Evolutionary conservation across 805 yeast species (phyloP), one percentile per base, ranked within the genome.

Genomic region (Myxozyma nipponensis): DNA sequence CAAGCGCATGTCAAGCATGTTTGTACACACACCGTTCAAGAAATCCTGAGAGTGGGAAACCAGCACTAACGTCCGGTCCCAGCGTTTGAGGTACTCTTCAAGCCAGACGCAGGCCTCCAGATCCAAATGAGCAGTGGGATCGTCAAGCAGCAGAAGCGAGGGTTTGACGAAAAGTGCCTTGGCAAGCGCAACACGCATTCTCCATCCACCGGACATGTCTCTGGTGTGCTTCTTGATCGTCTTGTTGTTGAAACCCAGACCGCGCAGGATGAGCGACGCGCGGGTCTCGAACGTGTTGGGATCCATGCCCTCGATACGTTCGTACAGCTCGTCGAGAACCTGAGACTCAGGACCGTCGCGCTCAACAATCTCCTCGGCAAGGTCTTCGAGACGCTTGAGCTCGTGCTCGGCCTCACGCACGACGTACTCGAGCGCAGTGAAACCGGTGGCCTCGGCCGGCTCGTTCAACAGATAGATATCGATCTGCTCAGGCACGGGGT

Each of bases 191-290:
- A 93, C 98, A 76, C 98, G 88, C 98, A 93, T 93, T 77, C 89
- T 89, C 98, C 98, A 93, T 70, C 98, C 98, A 81, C 98, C 98
- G 67, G 97, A 88, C 98, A 93, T 93, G 68, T 93, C 98, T 73
- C 88, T 90, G 65, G 98, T 93, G 74, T 83, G 84, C 79, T 93
- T 93, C 68, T 79, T 77, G 66, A 93, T 91, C 50, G 98, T 91
- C 60, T 73, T 72, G 50, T 84, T 66, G 72, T 86, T 86, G 83
- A 93, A 93, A 65, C 98, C 98, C 70, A 93, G 80, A 90, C 98
- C 98, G 61, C 86, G 86, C 66, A 93, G 77, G 65, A 93, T 93
- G 61, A 89, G 75, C 47, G 98, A 95, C 49, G 98, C 98, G 72
- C 98, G 82, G 40, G 93, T 75, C 77, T 93, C 98, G 66, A 93